Conservation (phyloP, 345 rosid species). For the Eutrema heterophyllum region DNA sequence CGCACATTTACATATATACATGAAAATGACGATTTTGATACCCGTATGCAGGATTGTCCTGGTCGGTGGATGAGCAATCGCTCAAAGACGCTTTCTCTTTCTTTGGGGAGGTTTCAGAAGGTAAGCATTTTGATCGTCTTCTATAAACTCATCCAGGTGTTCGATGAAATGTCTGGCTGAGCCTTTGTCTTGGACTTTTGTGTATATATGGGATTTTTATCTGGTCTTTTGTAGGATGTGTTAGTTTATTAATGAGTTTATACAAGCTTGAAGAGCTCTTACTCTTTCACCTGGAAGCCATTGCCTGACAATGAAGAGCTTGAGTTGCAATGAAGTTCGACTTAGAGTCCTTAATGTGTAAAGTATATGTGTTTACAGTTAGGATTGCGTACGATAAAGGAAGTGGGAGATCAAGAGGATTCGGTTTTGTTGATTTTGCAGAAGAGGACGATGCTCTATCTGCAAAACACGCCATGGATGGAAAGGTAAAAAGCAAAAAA, state of each 20-base stretch:
- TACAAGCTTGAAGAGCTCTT: neutral
- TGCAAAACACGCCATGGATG: conserved; percentile 95
- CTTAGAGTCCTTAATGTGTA: neutral
- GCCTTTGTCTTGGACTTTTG: neutral
- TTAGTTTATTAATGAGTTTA: neutral
- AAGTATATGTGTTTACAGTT: conserved; percentile 40
- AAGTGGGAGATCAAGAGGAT: conserved; percentile 84
- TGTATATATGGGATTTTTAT: neutral
- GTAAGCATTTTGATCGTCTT: conserved; percentile 13
- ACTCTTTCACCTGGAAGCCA: neutral
- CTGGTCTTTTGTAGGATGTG: neutral
- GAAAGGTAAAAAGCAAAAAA: conserved; percentile 46
- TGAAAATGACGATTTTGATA: neutral
- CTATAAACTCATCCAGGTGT: conserved; percentile 28
- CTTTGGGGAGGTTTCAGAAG: conserved; percentile 64
- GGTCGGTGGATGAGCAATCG: conserved; percentile 76
- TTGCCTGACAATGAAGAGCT: neutral
- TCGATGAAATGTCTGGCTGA: conserved; percentile 51
- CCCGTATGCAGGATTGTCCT: conserved; percentile 55
- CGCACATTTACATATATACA: neutral
- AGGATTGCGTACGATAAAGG: conserved; percentile 67
- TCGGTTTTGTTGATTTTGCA: conserved; percentile 75
- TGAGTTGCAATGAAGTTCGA: neutral
- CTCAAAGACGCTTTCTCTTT: conserved; percentile 74
- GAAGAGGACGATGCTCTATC: conserved; percentile 48